Evolutionary conservation across 2,329 filamentous ascomycete genomes (phyloP).

Genomic region (Colletotrichum eremochloae): DNA sequence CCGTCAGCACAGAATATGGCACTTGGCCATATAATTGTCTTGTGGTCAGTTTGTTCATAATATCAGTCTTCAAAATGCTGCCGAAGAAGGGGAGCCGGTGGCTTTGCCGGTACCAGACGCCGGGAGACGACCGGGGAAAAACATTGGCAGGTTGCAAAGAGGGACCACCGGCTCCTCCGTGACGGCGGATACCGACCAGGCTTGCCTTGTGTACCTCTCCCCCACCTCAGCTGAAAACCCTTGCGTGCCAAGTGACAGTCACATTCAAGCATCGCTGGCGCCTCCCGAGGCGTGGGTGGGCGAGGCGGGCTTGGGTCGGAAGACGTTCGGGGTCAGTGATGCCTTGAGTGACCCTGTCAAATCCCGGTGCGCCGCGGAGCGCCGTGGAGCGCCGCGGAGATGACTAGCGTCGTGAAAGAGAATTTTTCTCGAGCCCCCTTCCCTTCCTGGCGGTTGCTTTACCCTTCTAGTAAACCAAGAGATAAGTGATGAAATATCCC

Average conservation of each 20-base stretch:
- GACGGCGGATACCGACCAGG: slow-evolving; percentile 21
- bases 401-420: slow-evolving; percentile 20
- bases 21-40: background rate
- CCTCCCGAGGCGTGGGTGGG: background rate
- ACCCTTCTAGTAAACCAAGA: slow-evolving; percentile 9
- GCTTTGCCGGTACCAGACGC: slow-evolving; percentile 20
- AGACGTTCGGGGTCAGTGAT: slow-evolving; percentile 29
- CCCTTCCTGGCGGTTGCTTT: background rate
- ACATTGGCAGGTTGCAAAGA: slow-evolving; percentile 15
- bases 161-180: slow-evolving; percentile 33
- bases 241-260: slow-evolving; percentile 5
- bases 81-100: background rate
- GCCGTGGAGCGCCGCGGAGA: slow-evolving; percentile 5
- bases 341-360: slow-evolving; percentile 7
- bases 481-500: slow-evolving; percentile 25
- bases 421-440: background rate
- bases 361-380: background rate
- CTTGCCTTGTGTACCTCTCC: slow-evolving; percentile 17
- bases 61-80: background rate
- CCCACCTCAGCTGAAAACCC: slow-evolving; percentile 14
- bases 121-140: slow-evolving; percentile 23
- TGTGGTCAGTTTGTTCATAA: background rate
- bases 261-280: slow-evolving; percentile 13
- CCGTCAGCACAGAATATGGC: background rate
- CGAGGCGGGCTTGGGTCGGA: slow-evolving; percentile 23